These are phyloP conservation scores for Coprinopsis cinerea DNA, from an alignment of 768 basidiomycete species.

Conservation along the genomic window DNA sequence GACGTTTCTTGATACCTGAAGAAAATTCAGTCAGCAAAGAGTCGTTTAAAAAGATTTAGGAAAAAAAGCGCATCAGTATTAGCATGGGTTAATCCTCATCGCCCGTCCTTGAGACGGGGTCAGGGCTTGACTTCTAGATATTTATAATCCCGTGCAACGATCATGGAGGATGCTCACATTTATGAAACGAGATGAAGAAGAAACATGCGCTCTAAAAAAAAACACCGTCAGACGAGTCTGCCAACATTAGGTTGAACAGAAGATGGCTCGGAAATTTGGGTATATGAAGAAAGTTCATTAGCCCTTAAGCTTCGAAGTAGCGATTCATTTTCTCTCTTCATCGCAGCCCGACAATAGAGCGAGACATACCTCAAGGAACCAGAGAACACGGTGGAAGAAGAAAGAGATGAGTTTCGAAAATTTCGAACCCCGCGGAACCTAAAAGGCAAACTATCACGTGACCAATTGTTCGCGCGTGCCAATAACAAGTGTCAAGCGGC, in stretches of 20 bases:
- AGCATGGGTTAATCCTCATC: slow-evolving; percentile 82
- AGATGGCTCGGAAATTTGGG: slow-evolving; percentile 87
- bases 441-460: slow-evolving; percentile 5
- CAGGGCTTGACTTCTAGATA: slow-evolving; percentile 92
- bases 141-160: slow-evolving; percentile 46
- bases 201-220: slow-evolving; percentile 14
- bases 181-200: slow-evolving; percentile 1
- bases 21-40: no score
- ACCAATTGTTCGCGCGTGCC: no score
- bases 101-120: slow-evolving; percentile 66
- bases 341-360: slow-evolving; percentile 17
- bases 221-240: slow-evolving; percentile 3
- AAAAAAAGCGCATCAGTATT: slow-evolving; percentile 57
- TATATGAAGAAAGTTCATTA: slow-evolving; percentile 69
- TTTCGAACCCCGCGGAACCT: not conserved
- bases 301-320: slow-evolving; percentile 75
- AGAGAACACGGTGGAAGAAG: slow-evolving; percentile 9
- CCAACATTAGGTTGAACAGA: slow-evolving; percentile 11
- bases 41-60: not conserved
- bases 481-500: no score
- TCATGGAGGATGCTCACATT: slow-evolving; percentile 24
- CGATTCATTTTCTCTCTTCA: slow-evolving; percentile 79
- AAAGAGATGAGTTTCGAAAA: slow-evolving; percentile 12
- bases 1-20: no score
- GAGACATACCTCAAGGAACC: slow-evolving; percentile 27